phyloP scores from a whole-genome alignment of 768 basidiomycete genomes.

The Podaxis rugospora region DNA sequence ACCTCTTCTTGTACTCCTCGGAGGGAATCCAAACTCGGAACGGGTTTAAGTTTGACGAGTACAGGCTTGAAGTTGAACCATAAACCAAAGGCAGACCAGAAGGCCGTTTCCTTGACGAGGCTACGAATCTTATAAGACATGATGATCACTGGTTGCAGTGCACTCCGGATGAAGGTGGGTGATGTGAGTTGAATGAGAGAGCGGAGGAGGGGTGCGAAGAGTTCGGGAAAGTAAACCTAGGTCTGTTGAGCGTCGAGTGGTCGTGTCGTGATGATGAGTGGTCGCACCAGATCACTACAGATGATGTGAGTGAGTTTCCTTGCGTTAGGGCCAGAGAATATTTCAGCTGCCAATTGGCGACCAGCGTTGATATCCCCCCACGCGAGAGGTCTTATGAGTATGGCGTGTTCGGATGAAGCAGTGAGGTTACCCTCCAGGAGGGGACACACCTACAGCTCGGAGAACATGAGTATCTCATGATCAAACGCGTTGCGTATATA shows the following conservation, averaged over 20 bases:
- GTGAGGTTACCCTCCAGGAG: constrained; percentile 37
- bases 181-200: constrained; percentile 72
- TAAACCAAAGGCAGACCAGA: constrained; percentile 77
- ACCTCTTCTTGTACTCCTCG: constrained; percentile 7
- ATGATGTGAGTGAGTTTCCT: constrained; percentile 57
- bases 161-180: constrained; percentile 29
- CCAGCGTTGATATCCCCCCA: constrained; percentile 63
- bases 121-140: constrained; percentile 79
- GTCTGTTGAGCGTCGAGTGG: background rate
- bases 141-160: constrained; percentile 35
- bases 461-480: background rate
- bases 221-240: constrained; percentile 83
- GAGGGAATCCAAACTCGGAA: background rate
- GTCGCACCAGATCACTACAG: constrained; percentile 79
- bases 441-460: constrained; percentile 36
- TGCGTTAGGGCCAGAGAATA: constrained; percentile 18
- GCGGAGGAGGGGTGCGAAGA: constrained; percentile 72
- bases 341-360: constrained; percentile 31
- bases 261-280: background rate
- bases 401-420: background rate
- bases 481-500: background rate
- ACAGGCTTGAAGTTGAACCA: constrained; percentile 70
- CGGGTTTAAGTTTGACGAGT: constrained; percentile 23
- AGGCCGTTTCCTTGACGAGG: constrained; percentile 63
- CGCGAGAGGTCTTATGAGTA: constrained; percentile 50